A percentile compares a stretch with the other conserved stretches of the same genome.
phyloP scores from a whole-genome alignment of 805 yeast genomes.

The Suhomyces kilbournensis region DNA sequence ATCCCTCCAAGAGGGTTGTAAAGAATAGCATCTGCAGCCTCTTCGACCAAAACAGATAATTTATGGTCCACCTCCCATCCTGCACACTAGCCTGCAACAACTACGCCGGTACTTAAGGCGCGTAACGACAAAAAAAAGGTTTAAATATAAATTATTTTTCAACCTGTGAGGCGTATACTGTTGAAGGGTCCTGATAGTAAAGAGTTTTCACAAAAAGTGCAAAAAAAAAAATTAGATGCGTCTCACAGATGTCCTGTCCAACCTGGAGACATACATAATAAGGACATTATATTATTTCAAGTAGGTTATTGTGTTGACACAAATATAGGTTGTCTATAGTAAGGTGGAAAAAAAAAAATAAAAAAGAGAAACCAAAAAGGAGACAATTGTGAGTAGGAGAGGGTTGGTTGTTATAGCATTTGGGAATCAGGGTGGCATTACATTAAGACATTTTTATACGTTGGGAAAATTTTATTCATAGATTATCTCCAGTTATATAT shows the following conservation, averaged over 20 bases:
- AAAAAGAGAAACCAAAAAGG: constrained; percentile 3
- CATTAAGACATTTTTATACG: background rate
- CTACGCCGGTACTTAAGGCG: background rate
- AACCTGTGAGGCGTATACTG: background rate
- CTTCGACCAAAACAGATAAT: background rate
- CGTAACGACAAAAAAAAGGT: background rate
- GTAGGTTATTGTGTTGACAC: constrained; percentile 1
- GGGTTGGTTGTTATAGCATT: constrained; percentile 4
- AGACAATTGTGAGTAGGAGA: constrained; percentile 2
- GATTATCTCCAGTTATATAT: constrained; percentile 1
- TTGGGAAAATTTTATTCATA: background rate
- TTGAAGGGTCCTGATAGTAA: background rate
- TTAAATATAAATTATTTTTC: background rate
- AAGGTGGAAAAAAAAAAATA: background rate
- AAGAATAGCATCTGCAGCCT: background rate
- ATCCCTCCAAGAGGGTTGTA: background rate
- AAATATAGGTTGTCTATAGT: background rate
- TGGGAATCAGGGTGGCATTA: constrained; percentile 2
- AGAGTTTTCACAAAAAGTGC: background rate
- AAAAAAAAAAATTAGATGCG: background rate
- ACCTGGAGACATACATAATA: constrained; percentile 1
- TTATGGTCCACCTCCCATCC: background rate
- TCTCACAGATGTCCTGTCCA: background rate
- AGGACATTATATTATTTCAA: constrained; percentile 1
- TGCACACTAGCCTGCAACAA: background rate